Evolutionary conservation across 31 red algal genomes (phyloP).

Genomic region (Bonnemaisonia californica): DNA sequence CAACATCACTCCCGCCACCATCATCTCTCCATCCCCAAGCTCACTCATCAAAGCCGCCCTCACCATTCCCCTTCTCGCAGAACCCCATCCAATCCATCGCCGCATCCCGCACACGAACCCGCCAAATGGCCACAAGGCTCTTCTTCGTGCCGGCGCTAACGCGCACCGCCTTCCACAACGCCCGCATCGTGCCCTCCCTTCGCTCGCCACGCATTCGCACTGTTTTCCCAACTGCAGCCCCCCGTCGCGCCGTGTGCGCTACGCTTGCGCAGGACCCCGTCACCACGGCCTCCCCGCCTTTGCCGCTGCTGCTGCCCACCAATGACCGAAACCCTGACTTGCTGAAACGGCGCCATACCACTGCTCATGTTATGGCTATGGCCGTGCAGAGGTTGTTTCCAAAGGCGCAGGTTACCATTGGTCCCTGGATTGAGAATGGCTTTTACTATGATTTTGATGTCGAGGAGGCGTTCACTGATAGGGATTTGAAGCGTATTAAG

Average conservation of each 20-base stretch:
- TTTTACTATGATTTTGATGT: constrained; percentile 99
- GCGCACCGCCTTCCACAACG: neutral
- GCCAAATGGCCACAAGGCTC: constrained; percentile 4
- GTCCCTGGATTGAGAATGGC: constrained; percentile 99
- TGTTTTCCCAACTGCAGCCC: neutral
- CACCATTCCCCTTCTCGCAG: neutral
- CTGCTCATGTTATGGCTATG: constrained; percentile 99
- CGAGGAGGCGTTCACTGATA: constrained; percentile 68
- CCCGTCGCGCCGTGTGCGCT: neutral
- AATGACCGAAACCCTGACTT: constrained; percentile 76
- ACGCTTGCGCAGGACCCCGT: neutral
- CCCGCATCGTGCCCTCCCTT: neutral
- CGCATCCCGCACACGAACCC: neutral
- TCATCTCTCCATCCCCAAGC: no score
- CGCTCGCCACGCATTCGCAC: neutral
- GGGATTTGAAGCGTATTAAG: constrained; percentile 93
- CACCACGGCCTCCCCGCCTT: neutral
- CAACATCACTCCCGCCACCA: no score
- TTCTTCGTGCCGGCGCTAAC: constrained; percentile 23
- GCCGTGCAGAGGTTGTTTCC: constrained; percentile 98
- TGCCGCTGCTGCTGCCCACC: constrained; percentile 71
- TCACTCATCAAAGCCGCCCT: neutral
- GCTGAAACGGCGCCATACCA: constrained; percentile 84
- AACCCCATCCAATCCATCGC: neutral
- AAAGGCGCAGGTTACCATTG: constrained; percentile 97